Conservation (phyloP, 768 basidiomycete species). For the Auricularia cornea region DNA sequence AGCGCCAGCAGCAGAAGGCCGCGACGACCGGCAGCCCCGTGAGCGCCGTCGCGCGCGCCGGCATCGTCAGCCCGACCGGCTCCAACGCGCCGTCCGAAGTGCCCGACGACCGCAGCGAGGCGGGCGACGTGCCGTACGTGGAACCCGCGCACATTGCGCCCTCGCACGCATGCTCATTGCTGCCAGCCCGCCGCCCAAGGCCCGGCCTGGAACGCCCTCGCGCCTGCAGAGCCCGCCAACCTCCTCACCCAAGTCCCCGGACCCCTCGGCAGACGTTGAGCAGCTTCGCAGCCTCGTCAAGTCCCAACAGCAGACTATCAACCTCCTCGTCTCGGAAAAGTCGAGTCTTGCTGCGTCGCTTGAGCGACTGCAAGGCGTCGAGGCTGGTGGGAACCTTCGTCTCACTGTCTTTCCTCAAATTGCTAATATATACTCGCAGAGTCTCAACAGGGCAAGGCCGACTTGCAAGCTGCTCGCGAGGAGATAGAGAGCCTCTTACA, state of each 20-base stretch:
- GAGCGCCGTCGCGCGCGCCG: constrained; percentile 40
- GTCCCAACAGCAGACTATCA: constrained; percentile 60
- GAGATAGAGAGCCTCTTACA: neutral
- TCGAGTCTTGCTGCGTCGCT: constrained; percentile 45
- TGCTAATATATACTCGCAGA: neutral
- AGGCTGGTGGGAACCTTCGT: constrained; percentile 40
- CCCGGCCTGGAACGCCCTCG: constrained; percentile 1
- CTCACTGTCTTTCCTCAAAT: neutral
- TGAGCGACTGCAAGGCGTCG: constrained; percentile 49
- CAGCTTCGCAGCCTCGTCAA: constrained; percentile 8
- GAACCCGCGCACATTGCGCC: constrained; percentile 19
- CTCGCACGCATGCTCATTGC: constrained; percentile 18
- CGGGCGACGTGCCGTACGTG: constrained; percentile 20
- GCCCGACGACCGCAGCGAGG: constrained; percentile 15
- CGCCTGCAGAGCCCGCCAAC: constrained; percentile 1
- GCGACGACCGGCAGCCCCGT: constrained; percentile 41
- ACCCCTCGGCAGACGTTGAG: constrained; percentile 2
- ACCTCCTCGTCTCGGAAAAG: constrained; percentile 70
- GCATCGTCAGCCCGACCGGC: neutral
- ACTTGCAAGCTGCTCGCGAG: neutral
- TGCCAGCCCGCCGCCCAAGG: constrained; percentile 31
- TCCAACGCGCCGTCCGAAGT: constrained; percentile 43
- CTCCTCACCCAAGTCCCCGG: neutral
- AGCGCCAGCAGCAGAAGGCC: constrained; percentile 64
- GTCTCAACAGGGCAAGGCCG: neutral